Evolutionary conservation across 2,329 filamentous ascomycete genomes (phyloP), one percentile per base, ranked within the genome.

Genomic region (Alternaria incomplexa): DNA sequence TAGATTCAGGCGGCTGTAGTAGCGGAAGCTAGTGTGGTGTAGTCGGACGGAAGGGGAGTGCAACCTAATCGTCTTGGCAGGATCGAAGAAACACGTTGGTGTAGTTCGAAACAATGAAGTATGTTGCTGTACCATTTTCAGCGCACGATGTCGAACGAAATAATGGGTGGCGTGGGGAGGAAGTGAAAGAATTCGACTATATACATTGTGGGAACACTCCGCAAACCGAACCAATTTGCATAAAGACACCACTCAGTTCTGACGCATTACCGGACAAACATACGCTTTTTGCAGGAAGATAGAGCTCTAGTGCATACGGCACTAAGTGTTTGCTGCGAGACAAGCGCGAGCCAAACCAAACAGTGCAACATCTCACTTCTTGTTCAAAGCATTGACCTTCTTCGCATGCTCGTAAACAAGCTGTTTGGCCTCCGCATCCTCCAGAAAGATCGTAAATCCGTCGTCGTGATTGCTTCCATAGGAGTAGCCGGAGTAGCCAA

Each of bases 381-480:
- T 44, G n/a, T 44, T 44, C 6, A 54, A 36, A 17, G 52, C 52
- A 54, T 54, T 54, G 36, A 54, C 32, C 36, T 54, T 54, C 22
- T 44, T 44, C 23, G 52, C 52, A 20, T 54, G 52, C 36, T 44
- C 52, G 12, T 44, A 54, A 28, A 54, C 52, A 17, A 54, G 25
- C 22, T 26, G 30, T 28, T 54, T 15, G 15, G 52, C 52, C n/a
- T 55, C 66, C 64, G 20, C 52, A 4, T 73, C 68, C 30, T 87
- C 85, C 28, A 87, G 66, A 66, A 81, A 88, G 52, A 88, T 86
- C 1, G 86, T 87, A 70, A 87, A 87, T 0, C 85, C 85, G 56
- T 87, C 86, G 46, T 88, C 77, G 54, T 87, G 78, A 70, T 88
- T 88, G 45, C 81, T 80, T 1, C 86, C 85, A 43, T 85, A 86